These are phyloP conservation scores for Pulveroboletus frians DNA, from an alignment of 768 basidiomycete species.

Conservation along the genomic window DNA sequence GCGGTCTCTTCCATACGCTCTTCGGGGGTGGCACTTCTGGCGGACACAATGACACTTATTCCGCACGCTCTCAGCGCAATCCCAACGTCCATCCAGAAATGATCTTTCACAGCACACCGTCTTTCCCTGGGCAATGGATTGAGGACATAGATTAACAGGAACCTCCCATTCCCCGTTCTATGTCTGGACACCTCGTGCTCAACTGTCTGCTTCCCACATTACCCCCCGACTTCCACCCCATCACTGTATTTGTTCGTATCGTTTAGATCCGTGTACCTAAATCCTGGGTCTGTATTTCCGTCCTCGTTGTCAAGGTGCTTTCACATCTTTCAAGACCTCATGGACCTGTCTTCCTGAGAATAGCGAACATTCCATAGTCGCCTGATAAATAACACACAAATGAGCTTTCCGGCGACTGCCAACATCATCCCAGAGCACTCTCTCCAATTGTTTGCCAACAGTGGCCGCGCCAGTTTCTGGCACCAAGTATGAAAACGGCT, in stretches of 20 bases:
- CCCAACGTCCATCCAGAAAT: conserved; percentile 9
- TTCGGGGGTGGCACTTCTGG: conserved; percentile 27
- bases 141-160: conserved; percentile 30
- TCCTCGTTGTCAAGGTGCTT: not conserved
- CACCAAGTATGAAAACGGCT: too few relatives aligned
- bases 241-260: conserved; percentile 10
- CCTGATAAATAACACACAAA: too few relatives aligned
- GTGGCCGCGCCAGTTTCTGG: too few relatives aligned
- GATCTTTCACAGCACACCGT: conserved; percentile 13
- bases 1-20: conserved; percentile 27
- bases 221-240: conserved; percentile 5
- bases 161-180: not conserved
- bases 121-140: conserved; percentile 32
- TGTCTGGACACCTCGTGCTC: conserved; percentile 2
- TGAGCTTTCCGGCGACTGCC: too few relatives aligned
- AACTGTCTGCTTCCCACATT: conserved; percentile 3
- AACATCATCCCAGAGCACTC: too few relatives aligned
- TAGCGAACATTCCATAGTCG: too few relatives aligned
- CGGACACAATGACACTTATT: conserved; percentile 10
- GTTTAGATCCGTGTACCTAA: conserved; percentile 21
- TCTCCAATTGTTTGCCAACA: not conserved
- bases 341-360: not conserved
- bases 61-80: conserved; percentile 7
- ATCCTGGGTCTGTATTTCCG: conserved; percentile 2
- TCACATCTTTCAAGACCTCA: not conserved